Percentiles rank a stretch among this genome's conserved stretches.
Evolutionary conservation across 2,329 filamentous ascomycete species (phyloP).

Genomic region (Blastomyces emzantsi): DNA sequence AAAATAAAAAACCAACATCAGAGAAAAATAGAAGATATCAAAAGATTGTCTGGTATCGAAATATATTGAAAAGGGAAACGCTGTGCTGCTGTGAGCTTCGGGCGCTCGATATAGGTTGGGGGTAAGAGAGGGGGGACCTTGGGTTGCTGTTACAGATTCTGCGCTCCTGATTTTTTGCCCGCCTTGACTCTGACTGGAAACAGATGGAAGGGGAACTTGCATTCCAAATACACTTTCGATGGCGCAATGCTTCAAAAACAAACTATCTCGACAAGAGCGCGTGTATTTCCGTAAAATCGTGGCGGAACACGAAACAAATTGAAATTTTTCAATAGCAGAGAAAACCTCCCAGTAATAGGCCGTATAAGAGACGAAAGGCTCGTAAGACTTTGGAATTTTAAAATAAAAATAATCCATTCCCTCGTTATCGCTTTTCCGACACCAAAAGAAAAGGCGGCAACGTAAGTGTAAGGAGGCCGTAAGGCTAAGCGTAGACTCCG

Average conservation of each 20-base stretch:
- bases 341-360: background rate
- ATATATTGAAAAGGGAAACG: background rate
- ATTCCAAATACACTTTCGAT: background rate
- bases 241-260: background rate
- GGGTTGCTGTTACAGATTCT: background rate
- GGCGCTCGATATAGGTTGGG: background rate
- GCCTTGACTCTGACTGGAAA: background rate
- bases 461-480: background rate
- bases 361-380: background rate
- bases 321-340: background rate
- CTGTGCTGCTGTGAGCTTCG: background rate
- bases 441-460: background rate
- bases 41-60: constrained; percentile 2
- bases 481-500: background rate
- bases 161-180: background rate
- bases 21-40: background rate
- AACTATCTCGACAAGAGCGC: background rate
- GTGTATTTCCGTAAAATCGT: background rate
- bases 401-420: background rate
- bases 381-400: background rate
- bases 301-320: background rate
- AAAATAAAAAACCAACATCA: background rate
- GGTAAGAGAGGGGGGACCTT: background rate
- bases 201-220: background rate
- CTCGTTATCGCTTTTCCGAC: background rate